A percentile compares a stretch with the other conserved stretches of the same genome.
phyloP scores from a whole-genome alignment of 495 filamentous ascomycete genomes.

The Penicillium samsonianum region DNA sequence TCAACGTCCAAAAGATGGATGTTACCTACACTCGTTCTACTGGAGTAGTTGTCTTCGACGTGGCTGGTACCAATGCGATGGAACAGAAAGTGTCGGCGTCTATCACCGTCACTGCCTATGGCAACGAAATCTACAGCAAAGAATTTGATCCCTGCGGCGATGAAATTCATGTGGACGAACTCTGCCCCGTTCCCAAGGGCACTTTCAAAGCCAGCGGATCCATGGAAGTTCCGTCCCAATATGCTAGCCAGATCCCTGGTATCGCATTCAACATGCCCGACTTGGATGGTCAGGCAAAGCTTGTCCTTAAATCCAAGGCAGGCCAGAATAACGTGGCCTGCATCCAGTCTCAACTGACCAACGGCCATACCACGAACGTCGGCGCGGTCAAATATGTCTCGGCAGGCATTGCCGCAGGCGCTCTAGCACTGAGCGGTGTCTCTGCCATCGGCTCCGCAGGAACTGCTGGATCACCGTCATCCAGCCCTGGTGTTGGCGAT shows the following conservation, averaged over 20 bases:
- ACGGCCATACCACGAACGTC: slow-evolving; percentile 78
- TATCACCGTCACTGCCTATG: slow-evolving; percentile 83
- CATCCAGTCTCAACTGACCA: slow-evolving; percentile 76
- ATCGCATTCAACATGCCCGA: slow-evolving; percentile 93
- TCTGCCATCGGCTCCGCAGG: slow-evolving; percentile 68
- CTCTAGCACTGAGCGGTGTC: slow-evolving; percentile 71
- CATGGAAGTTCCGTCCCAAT: slow-evolving; percentile 67
- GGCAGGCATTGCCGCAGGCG: slow-evolving; percentile 82
- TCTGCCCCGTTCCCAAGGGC: slow-evolving; percentile 85
- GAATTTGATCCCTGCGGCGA: slow-evolving; percentile 78
- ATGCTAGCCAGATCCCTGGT: slow-evolving; percentile 73
- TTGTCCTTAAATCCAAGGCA: slow-evolving; percentile 68
- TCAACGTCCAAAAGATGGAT: slow-evolving; percentile 72
- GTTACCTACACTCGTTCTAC: slow-evolving; percentile 76
- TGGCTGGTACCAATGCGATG: slow-evolving; percentile 72
- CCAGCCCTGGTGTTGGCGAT: slow-evolving; percentile 83
- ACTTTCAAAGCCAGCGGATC: slow-evolving; percentile 70
- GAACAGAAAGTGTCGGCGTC: slow-evolving; percentile 79
- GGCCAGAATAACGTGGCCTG: slow-evolving; percentile 70
- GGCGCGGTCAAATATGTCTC: slow-evolving; percentile 82
- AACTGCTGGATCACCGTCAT: slow-evolving; percentile 61
- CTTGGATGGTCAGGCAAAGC: slow-evolving; percentile 80
- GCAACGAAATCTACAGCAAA: slow-evolving; percentile 76
- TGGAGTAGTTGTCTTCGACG: slow-evolving; percentile 75
- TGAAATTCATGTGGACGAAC: slow-evolving; percentile 61